A percentile compares a stretch with the other conserved stretches of the same genome.
Evolutionary conservation across 345 rosid genomes (phyloP).

Genomic region (Boechera retrofracta): DNA sequence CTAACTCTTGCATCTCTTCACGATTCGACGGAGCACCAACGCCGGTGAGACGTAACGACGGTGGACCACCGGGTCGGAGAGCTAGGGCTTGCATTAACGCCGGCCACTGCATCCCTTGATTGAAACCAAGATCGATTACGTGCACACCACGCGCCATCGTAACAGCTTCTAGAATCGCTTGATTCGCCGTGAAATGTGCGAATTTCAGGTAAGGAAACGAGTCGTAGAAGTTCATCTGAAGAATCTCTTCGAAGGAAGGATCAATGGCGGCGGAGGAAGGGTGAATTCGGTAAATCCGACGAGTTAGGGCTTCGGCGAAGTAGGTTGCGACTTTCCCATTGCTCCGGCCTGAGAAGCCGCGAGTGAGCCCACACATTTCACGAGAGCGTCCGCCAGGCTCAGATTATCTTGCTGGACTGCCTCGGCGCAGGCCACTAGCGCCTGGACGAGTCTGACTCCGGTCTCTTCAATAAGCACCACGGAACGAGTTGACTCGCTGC

Average conservation of each 20-base stretch:
- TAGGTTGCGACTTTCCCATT: slow-evolving; percentile 80
- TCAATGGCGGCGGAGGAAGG: slow-evolving; percentile 34
- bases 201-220: slow-evolving; percentile 85
- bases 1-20: slow-evolving; percentile 58
- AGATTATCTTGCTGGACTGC: slow-evolving; percentile 69
- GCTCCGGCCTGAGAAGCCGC: slow-evolving; percentile 50
- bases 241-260: slow-evolving; percentile 53
- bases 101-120: slow-evolving; percentile 94
- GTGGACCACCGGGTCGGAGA: slow-evolving; percentile 81
- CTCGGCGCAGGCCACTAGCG: slow-evolving; percentile 78
- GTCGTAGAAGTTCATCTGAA: slow-evolving; percentile 80
- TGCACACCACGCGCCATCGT: slow-evolving; percentile 72
- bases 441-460: slow-evolving; percentile 74
- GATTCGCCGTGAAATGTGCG: slow-evolving; percentile 95
- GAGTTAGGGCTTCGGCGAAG: slow-evolving; percentile 74
- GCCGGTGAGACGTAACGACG: slow-evolving; percentile 75
- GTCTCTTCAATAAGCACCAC: slow-evolving; percentile 69
- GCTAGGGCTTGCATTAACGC: slow-evolving; percentile 90
- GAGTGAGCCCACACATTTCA: slow-evolving; percentile 61
- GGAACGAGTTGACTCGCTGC: slow-evolving; percentile 52
- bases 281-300: slow-evolving; percentile 45
- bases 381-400: slow-evolving; percentile 60
- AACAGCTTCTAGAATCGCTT: slow-evolving; percentile 81
- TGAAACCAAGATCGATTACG: slow-evolving; percentile 78
- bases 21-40: slow-evolving; percentile 57